phyloP scores from a whole-genome alignment of 331 rosid species.

The Arachis monticola region DNA sequence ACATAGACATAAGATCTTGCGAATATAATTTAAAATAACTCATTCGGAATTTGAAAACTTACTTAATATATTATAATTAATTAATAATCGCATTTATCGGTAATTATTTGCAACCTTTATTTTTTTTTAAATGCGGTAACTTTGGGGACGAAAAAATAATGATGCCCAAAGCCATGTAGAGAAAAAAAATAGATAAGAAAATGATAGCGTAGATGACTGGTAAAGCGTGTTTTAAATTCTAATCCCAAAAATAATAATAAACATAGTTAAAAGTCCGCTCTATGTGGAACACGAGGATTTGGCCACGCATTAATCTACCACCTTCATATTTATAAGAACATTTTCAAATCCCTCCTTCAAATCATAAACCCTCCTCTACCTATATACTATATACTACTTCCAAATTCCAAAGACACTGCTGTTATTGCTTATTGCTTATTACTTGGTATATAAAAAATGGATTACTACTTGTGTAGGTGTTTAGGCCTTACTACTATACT shows the following conservation, averaged over 20 bases:
- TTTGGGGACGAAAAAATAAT: too few relatives aligned
- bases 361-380: constrained; percentile 4
- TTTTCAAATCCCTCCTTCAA: background rate
- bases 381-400: background rate
- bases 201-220: constrained; percentile 5
- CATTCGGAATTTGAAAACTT: too few relatives aligned
- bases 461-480: constrained; percentile 46
- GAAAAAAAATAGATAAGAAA: background rate
- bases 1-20: too few relatives aligned
- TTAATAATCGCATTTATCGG: too few relatives aligned
- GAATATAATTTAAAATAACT: too few relatives aligned
- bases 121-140: too few relatives aligned
- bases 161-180: too few relatives aligned
- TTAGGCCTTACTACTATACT: constrained; percentile 44
- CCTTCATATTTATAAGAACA: background rate
- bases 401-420: background rate
- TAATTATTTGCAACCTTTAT: too few relatives aligned
- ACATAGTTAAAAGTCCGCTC: background rate
- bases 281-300: background rate
- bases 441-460: constrained; percentile 44
- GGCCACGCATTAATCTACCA: background rate
- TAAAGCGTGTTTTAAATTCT: background rate
- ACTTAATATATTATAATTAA: too few relatives aligned
- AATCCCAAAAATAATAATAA: background rate
- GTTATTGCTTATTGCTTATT: background rate